Base-by-base conservation (phyloP, 75 land plant species). In the Selaginella tamariscina region DNA sequence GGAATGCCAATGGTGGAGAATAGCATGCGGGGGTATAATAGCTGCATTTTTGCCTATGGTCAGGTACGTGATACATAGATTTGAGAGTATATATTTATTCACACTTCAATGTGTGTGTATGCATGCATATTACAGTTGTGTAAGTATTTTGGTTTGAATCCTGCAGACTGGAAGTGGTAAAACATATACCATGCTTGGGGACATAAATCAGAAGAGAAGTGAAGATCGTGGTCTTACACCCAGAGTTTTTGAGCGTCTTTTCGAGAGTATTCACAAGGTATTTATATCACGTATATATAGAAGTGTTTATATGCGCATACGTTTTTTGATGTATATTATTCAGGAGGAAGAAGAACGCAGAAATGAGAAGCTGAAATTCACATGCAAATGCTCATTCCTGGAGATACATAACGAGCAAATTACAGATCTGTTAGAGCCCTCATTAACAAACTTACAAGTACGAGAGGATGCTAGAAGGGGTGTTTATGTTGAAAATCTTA, bases 41-140 rank as follows among this genome's bases (percentile, higher is more conserved):
- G 99, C 69, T 87, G 99, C 71, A 82, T 94, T 83, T 94, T 94
- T 85, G 99, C 99, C 20, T 94, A 94, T 79, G 99, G 99, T 23
- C 99, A 94, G 87, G 99, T 94, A 80, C 28, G 71, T 18, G 29
- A 44, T 65, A 30, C 31, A 26, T 31, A 15, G n/a, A n/a, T n/a
- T n/a, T n/a, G n/a, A n/a, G n/a, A n/a, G n/a, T n/a, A n/a, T n/a
- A n/a, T n/a, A n/a, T n/a, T n/a, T n/a, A n/a, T n/a, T n/a, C n/a
- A n/a, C n/a, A n/a, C n/a, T n/a, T n/a, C n/a, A n/a, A n/a, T n/a
- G n/a, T n/a, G n/a, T n/a, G n/a, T n/a, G n/a, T n/a, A n/a, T n/a
- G n/a, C n/a, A n/a, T n/a, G n/a, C 15, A 5, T 39, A 39, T 39
- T 39, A 39, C 49, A n/a, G 49, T 39, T 39, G 49, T 39, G 11